phyloP scores from a whole-genome alignment of 2,329 filamentous ascomycete genomes.

The Aspergillus texensis region DNA sequence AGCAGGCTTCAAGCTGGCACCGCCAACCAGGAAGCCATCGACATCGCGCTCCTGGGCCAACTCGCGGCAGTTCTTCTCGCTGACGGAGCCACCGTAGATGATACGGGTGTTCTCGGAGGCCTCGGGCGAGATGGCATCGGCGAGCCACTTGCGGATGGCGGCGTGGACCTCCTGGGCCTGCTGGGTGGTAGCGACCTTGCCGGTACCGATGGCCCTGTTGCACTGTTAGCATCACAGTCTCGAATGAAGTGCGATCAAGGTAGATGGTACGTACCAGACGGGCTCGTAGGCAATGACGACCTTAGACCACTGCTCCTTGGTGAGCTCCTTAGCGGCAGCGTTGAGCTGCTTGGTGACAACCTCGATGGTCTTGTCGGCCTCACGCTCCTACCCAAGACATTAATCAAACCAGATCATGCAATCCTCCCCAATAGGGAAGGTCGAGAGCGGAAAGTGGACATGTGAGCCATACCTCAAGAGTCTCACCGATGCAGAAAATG shows the following conservation, averaged over 20 bases:
- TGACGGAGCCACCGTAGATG: constrained; percentile 95
- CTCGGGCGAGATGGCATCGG: constrained; percentile 71
- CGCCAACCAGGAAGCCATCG: constrained; percentile 96
- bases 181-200: constrained; percentile 84
- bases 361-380: constrained; percentile 80
- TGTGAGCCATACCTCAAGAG: constrained; percentile 64
- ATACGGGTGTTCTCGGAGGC: constrained; percentile 87
- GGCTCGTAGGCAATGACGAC: constrained; percentile 98
- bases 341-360: constrained; percentile 74
- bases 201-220: constrained; percentile 74
- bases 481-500: constrained; percentile 98
- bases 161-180: constrained; percentile 94
- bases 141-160: constrained; percentile 86
- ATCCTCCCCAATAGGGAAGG: neutral
- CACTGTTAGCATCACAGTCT: constrained; percentile 8
- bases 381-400: constrained; percentile 64
- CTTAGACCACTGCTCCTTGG: constrained; percentile 82
- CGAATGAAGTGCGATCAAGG: neutral
- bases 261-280: constrained; percentile 73
- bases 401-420: constrained; percentile 17
- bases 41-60: constrained; percentile 91
- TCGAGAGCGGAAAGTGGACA: neutral
- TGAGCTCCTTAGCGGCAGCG: constrained; percentile 70
- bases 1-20: constrained; percentile 94
- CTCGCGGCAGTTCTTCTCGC: constrained; percentile 96